phyloP scores from a whole-genome alignment of 345 rosid species.

The Euphorbia pulcherrima region DNA sequence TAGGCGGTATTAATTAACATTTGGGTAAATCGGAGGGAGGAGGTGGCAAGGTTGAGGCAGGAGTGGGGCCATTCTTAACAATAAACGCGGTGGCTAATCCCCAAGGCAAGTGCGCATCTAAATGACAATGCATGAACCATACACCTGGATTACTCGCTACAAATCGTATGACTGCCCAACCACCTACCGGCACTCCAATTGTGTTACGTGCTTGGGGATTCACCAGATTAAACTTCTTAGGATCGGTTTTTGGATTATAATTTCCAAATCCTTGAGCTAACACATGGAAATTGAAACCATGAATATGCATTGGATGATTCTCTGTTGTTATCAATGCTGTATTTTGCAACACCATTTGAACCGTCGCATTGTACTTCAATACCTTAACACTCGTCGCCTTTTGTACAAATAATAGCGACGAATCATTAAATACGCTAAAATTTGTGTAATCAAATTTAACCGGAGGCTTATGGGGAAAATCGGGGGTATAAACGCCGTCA shows the following conservation, averaged over 20 bases:
- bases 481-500: constrained; percentile 51
- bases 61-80: constrained; percentile 20
- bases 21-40: constrained; percentile 30
- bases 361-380: constrained; percentile 64
- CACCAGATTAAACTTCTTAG: constrained; percentile 48
- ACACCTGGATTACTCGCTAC: constrained; percentile 81
- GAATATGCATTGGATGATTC: constrained; percentile 87
- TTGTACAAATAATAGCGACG: constrained; percentile 34
- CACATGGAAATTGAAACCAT: constrained; percentile 74
- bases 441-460: constrained; percentile 62
- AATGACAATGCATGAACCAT: constrained; percentile 33
- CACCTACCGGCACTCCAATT: constrained; percentile 53
- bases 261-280: constrained; percentile 92
- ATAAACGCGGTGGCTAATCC: constrained; percentile 25
- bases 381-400: constrained; percentile 59
- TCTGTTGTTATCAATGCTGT: constrained; percentile 54
- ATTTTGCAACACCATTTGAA: constrained; percentile 73
- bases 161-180: constrained; percentile 56
- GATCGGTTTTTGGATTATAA: constrained; percentile 42
- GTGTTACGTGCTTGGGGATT: constrained; percentile 76
- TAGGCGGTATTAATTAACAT: constrained; percentile 11
- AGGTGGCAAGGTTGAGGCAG: constrained; percentile 21
- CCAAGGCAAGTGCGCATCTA: constrained; percentile 23
- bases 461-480: constrained; percentile 67
- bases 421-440: constrained; percentile 21